Evolutionary conservation across 108 stramenopile species (phyloP).

Genomic region (Nannochloropsis granulata): DNA sequence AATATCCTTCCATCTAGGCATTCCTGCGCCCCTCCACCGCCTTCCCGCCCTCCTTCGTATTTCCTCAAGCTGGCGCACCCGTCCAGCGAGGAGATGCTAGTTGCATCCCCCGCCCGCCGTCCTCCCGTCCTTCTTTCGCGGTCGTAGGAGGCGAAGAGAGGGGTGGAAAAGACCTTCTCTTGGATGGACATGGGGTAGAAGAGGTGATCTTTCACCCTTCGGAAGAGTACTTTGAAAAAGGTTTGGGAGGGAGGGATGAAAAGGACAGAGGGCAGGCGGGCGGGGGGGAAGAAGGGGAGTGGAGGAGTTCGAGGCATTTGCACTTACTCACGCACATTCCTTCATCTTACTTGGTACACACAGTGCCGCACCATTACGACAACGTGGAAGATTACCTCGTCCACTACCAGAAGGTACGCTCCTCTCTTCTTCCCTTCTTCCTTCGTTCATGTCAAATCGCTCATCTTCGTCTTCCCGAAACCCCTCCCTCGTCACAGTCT

Average conservation of each 20-base stretch:
- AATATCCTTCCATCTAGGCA: too few relatives aligned
- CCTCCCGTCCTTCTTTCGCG: too few relatives aligned
- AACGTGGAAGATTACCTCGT: not conserved
- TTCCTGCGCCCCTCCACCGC: too few relatives aligned
- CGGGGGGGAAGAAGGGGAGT: too few relatives aligned
- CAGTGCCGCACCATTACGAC: not conserved
- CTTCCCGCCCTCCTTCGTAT: too few relatives aligned
- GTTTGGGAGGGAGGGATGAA: not conserved
- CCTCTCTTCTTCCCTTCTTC: not conserved
- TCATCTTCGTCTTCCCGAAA: not conserved
- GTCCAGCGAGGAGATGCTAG: too few relatives aligned
- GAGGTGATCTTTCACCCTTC: not conserved
- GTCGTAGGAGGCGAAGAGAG: too few relatives aligned
- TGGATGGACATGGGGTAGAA: not conserved
- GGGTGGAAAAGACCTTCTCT: too few relatives aligned
- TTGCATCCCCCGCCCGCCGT: too few relatives aligned
- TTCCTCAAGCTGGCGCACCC: too few relatives aligned
- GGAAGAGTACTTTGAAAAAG: not conserved
- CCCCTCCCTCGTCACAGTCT: not conserved
- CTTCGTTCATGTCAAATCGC: not conserved
- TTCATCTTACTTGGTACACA: not conserved
- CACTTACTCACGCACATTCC: not conserved
- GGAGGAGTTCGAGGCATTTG: too few relatives aligned
- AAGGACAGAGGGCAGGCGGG: not conserved
- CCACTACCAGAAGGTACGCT: not conserved